Base-by-base conservation (phyloP, 306 rosid species). In the Prunus padus region DNA sequence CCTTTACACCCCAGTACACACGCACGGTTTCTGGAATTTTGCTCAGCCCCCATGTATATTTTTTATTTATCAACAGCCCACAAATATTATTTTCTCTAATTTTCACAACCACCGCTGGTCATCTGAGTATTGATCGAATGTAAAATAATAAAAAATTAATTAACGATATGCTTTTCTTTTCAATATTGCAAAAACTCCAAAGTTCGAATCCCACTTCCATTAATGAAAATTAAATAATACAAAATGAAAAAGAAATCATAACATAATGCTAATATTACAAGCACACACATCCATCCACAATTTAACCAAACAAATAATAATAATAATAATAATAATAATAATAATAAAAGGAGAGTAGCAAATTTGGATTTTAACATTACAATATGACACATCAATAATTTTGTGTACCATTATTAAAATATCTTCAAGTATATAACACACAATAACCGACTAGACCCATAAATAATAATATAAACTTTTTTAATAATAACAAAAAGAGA, bases 361-460 rank as follows among this genome's bases (percentile, higher is more conserved):
- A 19, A 18, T n/a, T 37, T 28, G 61, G 28, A 18, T 69, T 1
- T 9, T 30, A 49, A 33, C 20, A 56, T 42, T 40, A 14, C 22
- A 71, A 56, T 10, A 25, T 16, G 15, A 55, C 23, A 40, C 49
- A 19, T 51, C 62, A 55, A 69, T 37, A 1, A 69, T 46, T 49
- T 69, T 54, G 60, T 52, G 49, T 71, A 19, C 50, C 50, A 59
- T 59, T 57, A 59, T 72, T 72, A 31, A 72, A 73, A 59, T 73
- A 23, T 25, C 57, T 25, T 73, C 77, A 44, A 46, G 68, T 59
- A 73, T 73, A 59, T 26, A 42, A 22, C 77, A 60, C 69, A 73
- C 69, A 59, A 20, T 55, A 23, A 5, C 15, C 14, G 11, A 30
- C 26, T 33, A 19, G 30, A 55, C 75, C 23, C 52, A 63, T 65